Evolutionary conservation across 2,329 filamentous ascomycete genomes (phyloP).

Genomic region (Phialemonium atrogriseum): DNA sequence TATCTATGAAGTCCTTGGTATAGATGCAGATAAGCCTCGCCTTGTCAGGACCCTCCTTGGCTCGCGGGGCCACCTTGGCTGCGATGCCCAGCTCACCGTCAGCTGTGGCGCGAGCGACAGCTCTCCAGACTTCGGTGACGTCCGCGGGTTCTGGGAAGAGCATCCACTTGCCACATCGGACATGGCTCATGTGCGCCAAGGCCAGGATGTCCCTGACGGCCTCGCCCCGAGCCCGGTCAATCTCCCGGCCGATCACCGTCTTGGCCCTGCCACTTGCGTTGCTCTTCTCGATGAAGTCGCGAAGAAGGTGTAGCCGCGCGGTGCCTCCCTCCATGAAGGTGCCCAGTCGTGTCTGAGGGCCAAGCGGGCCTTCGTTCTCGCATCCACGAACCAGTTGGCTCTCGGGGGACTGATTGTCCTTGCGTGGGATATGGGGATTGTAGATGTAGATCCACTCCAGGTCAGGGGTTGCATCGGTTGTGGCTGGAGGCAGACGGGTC

Average conservation of each 20-base stretch:
- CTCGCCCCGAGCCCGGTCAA: conserved; percentile 40
- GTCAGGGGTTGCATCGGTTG: conserved; percentile 35
- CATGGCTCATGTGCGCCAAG: conserved; percentile 49
- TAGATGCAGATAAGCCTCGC: conserved; percentile 67
- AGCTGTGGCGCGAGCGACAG: conserved; percentile 58
- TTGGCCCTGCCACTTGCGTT: conserved; percentile 24
- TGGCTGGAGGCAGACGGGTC: conserved; percentile 57
- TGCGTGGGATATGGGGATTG: conserved; percentile 48
- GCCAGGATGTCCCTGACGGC: conserved; percentile 48
- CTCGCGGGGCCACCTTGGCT: conserved; percentile 62
- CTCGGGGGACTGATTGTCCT: conserved; percentile 21
- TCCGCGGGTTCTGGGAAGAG: conserved; percentile 49
- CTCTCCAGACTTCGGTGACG: conserved; percentile 57
- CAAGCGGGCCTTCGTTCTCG: conserved; percentile 40
- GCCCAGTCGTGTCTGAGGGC: conserved; percentile 33
- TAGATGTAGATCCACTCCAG: conserved; percentile 66
- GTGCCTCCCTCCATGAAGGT: conserved; percentile 45
- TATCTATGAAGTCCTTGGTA: conserved; percentile 65
- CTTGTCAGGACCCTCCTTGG: conserved; percentile 30
- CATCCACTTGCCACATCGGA: conserved; percentile 74
- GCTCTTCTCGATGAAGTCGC: conserved; percentile 40
- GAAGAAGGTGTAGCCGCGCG: conserved; percentile 38
- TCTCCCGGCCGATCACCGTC: conserved; percentile 31
- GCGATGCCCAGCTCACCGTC: conserved; percentile 61
- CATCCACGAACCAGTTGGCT: conserved; percentile 33